Evolutionary conservation across 2,329 filamentous ascomycete genomes (phyloP).

Genomic region (Cladorrhinum sp.): DNA sequence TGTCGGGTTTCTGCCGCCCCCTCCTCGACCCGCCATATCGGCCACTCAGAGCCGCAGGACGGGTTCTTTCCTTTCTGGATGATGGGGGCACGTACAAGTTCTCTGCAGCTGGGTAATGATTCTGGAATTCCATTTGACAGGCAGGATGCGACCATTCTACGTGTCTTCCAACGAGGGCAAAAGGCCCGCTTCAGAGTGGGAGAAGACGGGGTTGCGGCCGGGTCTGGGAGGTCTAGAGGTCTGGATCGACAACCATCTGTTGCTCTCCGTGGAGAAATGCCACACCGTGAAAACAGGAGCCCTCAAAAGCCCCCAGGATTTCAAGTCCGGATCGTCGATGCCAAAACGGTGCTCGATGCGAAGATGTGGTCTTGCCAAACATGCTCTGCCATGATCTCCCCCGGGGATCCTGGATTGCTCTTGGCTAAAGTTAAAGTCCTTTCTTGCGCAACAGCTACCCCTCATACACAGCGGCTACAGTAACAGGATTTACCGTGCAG

Average conservation of each 20-base stretch:
- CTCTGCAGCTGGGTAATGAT: background rate
- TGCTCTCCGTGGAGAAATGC: conserved; percentile 27
- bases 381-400: conserved; percentile 34
- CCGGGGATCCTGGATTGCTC: conserved; percentile 28
- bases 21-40: conserved; percentile 10
- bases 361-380: conserved; percentile 32
- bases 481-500: conserved; percentile 32
- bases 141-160: background rate
- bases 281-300: conserved; percentile 26
- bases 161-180: background rate
- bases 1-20: conserved; percentile 5
- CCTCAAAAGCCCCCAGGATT: conserved; percentile 14
- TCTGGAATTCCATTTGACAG: conserved; percentile 1
- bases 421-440: conserved; percentile 25
- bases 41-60: conserved; percentile 23
- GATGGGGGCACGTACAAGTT: conserved; percentile 1
- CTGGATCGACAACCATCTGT: conserved; percentile 23
- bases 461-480: conserved; percentile 12
- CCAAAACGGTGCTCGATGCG: conserved; percentile 30
- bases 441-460: conserved; percentile 8
- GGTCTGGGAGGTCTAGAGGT: conserved; percentile 7
- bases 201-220: conserved; percentile 14
- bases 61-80: background rate
- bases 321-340: conserved; percentile 24
- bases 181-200: background rate